A percentile compares a stretch with the other conserved stretches of the same genome.
Conservation (phyloP, 2,329 filamentous ascomycete species). For the Chaetomium sp. region DNA sequence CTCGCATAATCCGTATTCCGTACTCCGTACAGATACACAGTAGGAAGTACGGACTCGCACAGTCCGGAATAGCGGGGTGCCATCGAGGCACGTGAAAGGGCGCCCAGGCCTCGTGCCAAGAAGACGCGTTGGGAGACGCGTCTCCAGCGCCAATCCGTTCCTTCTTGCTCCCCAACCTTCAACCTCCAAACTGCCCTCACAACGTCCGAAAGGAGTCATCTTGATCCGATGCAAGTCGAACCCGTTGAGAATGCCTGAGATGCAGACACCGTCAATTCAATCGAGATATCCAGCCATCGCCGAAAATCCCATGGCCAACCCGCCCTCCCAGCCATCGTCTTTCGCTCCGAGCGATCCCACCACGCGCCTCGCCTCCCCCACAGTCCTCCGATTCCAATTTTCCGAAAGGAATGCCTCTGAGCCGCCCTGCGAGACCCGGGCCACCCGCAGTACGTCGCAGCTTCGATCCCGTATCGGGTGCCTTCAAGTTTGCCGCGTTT, state of each 20-base stretch:
- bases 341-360: constrained; percentile 35
- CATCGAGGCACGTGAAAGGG: too few relatives aligned
- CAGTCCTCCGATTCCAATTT: constrained; percentile 72
- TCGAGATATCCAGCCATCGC: constrained; percentile 31
- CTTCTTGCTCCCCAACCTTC: neutral
- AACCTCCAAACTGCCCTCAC: constrained; percentile 17
- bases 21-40: too few relatives aligned
- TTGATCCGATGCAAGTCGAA: constrained; percentile 13
- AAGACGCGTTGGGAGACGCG: constrained; percentile 1
- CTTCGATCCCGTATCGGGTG: constrained; percentile 54
- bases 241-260: constrained; percentile 27
- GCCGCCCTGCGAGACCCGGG: constrained; percentile 36
- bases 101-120: too few relatives aligned
- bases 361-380: constrained; percentile 69
- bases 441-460: constrained; percentile 47
- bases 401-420: constrained; percentile 58
- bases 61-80: too few relatives aligned
- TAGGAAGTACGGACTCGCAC: too few relatives aligned
- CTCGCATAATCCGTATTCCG: too few relatives aligned
- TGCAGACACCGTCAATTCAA: constrained; percentile 21
- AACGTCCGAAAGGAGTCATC: constrained; percentile 23
- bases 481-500: constrained; percentile 43
- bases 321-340: constrained; percentile 34
- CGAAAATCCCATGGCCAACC: constrained; percentile 12
- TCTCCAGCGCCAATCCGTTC: constrained; percentile 9